A percentile compares a stretch with the other conserved stretches of the same genome.
Evolutionary conservation across 306 rosid species (phyloP).

Genomic region (Medicago ruthenica): DNA sequence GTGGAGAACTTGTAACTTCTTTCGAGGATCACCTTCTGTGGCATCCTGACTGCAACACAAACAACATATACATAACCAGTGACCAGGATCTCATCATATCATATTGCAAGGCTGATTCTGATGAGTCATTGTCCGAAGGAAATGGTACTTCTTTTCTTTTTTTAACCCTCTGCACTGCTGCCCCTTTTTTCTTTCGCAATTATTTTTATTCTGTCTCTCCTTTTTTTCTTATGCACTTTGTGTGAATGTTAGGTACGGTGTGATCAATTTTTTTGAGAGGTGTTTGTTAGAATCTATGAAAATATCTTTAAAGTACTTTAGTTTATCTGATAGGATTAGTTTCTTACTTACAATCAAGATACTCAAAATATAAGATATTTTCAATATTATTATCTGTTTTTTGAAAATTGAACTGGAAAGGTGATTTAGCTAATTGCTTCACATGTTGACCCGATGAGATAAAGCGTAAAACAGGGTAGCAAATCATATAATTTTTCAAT

Average conservation of each 20-base stretch:
- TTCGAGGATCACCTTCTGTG: slow-evolving; percentile 96
- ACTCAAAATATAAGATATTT: neutral
- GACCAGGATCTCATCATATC: slow-evolving; percentile 98
- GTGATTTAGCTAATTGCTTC: slow-evolving; percentile 6
- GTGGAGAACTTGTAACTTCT: slow-evolving; percentile 95
- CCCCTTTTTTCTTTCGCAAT: neutral
- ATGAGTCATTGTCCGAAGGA: slow-evolving; percentile 83
- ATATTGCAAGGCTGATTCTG: slow-evolving; percentile 99
- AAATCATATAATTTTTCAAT: slow-evolving; percentile 5
- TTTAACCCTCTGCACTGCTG: neutral
- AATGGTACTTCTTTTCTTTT: slow-evolving; percentile 57
- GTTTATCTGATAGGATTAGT: neutral
- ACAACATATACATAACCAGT: slow-evolving; percentile 90
- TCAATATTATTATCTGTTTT: neutral
- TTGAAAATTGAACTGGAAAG: slow-evolving; percentile 26
- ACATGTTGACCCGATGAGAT: slow-evolving; percentile 1
- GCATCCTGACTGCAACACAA: slow-evolving; percentile 98
- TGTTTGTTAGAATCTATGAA: neutral
- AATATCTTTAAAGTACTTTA: neutral
- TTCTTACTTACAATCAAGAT: neutral
- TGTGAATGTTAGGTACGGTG: neutral
- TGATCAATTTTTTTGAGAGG: slow-evolving; percentile 8
- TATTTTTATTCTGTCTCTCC: neutral
- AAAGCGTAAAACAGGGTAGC: slow-evolving; percentile 4
- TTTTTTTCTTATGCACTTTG: neutral